These are phyloP conservation scores for Diaporthe amygdali DNA, from an alignment of 2,329 filamentous ascomycete species.

Conservation along the genomic window DNA sequence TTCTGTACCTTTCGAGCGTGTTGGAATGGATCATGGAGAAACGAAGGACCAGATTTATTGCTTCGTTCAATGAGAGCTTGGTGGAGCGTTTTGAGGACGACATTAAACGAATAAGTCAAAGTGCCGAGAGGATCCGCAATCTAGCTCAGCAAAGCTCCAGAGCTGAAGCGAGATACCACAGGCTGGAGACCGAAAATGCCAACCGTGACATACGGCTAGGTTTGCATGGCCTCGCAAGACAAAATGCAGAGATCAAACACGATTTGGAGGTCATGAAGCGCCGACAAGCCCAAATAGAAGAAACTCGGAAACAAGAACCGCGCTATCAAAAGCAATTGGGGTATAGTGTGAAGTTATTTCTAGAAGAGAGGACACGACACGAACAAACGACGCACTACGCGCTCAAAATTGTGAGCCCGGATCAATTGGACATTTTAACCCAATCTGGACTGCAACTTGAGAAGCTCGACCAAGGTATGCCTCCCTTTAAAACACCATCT, in stretches of 20 bases:
- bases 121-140: conserved; percentile 12
- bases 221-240: conserved; percentile 7
- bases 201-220: conserved; percentile 22
- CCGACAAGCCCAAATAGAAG: neutral
- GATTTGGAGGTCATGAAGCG: neutral
- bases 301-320: neutral
- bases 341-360: too few species aligned
- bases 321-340: too few species aligned
- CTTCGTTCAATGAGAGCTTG: conserved; percentile 29
- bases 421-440: too few species aligned
- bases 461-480: too few species aligned
- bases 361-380: too few species aligned
- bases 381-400: too few species aligned
- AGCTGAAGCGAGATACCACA: conserved; percentile 24
- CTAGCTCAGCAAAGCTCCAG: conserved; percentile 18
- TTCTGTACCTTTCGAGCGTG: conserved; percentile 28
- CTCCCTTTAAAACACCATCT: too few species aligned
- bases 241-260: neutral
- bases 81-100: conserved; percentile 21
- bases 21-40: conserved; percentile 32
- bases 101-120: conserved; percentile 24
- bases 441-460: too few species aligned
- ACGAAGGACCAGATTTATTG: conserved; percentile 20
- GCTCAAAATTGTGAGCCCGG: too few species aligned
- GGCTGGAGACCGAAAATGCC: conserved; percentile 4